These are phyloP conservation scores for Trichosporon sp. DNA, from an alignment of 1,284 basidiomycete species.

Conservation along the genomic window DNA sequence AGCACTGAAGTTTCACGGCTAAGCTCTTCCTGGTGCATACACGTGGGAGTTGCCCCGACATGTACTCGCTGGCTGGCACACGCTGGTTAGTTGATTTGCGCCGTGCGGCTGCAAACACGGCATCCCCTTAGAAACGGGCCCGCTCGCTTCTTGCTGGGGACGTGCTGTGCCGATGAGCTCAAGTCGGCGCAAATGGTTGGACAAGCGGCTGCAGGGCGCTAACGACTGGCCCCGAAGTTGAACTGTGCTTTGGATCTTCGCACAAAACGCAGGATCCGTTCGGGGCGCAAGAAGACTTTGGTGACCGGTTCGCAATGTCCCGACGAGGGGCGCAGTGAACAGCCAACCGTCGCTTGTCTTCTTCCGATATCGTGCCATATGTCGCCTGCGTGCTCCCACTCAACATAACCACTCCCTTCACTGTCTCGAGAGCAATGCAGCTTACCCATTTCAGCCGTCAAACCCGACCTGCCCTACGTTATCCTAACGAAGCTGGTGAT, in stretches of 20 bases:
- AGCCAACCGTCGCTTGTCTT: not conserved
- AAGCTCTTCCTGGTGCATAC: no score
- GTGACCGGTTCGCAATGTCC: not conserved
- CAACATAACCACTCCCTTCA: not conserved
- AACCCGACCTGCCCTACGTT: slow-evolving; percentile 27
- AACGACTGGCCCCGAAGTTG: not conserved
- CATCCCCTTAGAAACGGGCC: no score
- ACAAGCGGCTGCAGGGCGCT: not conserved
- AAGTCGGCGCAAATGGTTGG: not conserved
- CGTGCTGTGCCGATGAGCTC: not conserved
- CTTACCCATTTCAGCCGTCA: slow-evolving; percentile 19
- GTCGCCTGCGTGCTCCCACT: not conserved
- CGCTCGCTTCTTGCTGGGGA: not conserved
- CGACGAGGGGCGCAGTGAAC: not conserved
- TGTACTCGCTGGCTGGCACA: no score
- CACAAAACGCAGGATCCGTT: not conserved
- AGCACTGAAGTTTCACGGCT: no score
- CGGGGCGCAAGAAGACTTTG: not conserved
- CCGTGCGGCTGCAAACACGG: no score
- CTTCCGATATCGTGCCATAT: not conserved
- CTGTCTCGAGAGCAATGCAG: not conserved
- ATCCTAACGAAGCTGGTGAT: slow-evolving; percentile 29
- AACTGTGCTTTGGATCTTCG: not conserved
- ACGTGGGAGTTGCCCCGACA: no score
- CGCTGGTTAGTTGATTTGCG: no score